Evolutionary conservation across 805 yeast genomes (phyloP).

Genomic region (Schwanniomyces pseudopolymorphus): DNA sequence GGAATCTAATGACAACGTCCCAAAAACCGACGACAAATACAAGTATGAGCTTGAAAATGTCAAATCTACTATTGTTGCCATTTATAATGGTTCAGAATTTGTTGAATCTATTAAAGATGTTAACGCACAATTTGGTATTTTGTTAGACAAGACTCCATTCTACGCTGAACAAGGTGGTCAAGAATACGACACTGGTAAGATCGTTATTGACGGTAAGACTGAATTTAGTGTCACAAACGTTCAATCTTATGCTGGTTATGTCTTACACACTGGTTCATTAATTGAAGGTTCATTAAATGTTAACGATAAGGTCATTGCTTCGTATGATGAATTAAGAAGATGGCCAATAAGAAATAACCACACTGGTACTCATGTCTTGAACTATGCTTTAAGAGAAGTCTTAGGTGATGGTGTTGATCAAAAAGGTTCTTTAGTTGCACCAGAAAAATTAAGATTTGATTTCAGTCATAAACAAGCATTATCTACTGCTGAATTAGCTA

Average conservation of each 20-base stretch:
- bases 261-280: constrained; percentile 87
- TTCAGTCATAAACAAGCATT: constrained; percentile 91
- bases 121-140: constrained; percentile 64
- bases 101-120: constrained; percentile 43
- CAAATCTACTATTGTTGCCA: constrained; percentile 66
- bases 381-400: constrained; percentile 81
- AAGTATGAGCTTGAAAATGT: constrained; percentile 76
- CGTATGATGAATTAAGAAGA: constrained; percentile 90
- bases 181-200: constrained; percentile 91
- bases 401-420: constrained; percentile 90
- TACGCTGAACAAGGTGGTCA: constrained; percentile 99
- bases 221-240: constrained; percentile 92
- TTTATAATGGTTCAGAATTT: constrained; percentile 67
- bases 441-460: constrained; percentile 94
- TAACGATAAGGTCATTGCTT: constrained; percentile 74
- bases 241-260: constrained; percentile 91
- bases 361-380: constrained; percentile 95
- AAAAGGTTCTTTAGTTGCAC: constrained; percentile 94
- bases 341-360: constrained; percentile 97
- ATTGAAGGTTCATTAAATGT: constrained; percentile 73
- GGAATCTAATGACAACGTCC: constrained; percentile 54
- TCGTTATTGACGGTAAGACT: constrained; percentile 81
- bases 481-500: constrained; percentile 63
- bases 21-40: constrained; percentile 79
- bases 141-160: constrained; percentile 88